Conservation (phyloP, 2,329 filamentous ascomycete genomes). For the Colletotrichum cordylinicola region DNA sequence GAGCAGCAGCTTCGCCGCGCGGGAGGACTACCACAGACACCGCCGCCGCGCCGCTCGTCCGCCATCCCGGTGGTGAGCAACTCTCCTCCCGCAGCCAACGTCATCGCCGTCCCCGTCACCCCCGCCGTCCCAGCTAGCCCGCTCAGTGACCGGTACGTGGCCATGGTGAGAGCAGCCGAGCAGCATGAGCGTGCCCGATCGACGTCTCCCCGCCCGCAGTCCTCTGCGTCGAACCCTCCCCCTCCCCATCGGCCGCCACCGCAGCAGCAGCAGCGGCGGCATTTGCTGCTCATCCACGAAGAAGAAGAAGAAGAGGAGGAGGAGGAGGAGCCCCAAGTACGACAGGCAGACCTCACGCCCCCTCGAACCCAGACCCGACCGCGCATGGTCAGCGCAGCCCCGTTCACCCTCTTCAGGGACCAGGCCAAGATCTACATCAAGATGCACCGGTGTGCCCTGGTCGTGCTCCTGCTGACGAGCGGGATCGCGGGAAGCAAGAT, state of each 20-base stretch:
- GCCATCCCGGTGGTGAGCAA: neutral
- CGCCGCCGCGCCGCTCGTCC: neutral
- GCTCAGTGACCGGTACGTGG: neutral
- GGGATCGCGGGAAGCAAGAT: neutral
- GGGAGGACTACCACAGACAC: neutral
- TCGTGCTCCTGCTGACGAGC: neutral
- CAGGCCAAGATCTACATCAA: neutral
- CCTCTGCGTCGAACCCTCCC: neutral
- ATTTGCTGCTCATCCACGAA: neutral
- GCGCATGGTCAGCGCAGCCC: neutral
- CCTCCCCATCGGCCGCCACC: neutral
- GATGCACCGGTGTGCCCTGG: neutral
- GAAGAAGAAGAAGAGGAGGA: neutral
- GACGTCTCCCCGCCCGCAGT: neutral
- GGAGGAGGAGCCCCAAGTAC: neutral
- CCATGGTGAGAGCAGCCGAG: neutral
- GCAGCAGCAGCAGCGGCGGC: neutral
- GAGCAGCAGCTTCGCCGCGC: neutral
- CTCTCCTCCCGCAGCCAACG: neutral
- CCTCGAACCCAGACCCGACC: neutral
- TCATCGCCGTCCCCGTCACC: neutral
- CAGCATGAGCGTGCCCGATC: neutral
- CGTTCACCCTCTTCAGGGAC: neutral
- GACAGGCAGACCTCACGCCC: neutral
- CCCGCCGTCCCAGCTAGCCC: neutral